Conservation (phyloP, 2,329 filamentous ascomycete species). For the Claviceps sorghi region DNA sequence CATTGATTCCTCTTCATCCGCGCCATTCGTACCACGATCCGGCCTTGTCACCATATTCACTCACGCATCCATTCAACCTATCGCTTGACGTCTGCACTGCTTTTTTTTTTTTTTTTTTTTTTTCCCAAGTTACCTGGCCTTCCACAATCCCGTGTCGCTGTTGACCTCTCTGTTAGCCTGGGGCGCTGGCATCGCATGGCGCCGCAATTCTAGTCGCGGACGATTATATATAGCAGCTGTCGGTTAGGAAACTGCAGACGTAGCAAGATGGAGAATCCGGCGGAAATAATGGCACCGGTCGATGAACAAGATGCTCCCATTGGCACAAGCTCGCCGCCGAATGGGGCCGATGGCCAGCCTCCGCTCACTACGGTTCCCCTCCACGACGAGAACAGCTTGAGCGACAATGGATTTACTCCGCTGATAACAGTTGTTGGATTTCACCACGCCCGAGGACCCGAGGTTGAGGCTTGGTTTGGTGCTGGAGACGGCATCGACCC, state of each 20-base stretch:
- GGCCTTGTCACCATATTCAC: neutral
- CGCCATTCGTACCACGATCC: neutral
- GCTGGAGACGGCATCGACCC: constrained; percentile 61
- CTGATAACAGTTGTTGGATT: constrained; percentile 72
- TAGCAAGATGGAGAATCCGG: neutral
- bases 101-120: neutral
- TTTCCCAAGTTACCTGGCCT: neutral
- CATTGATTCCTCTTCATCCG: neutral
- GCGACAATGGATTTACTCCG: constrained; percentile 38
- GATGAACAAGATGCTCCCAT: neutral
- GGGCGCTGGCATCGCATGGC: neutral
- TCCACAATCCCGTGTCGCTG: neutral
- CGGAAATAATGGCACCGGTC: neutral
- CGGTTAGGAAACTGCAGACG: neutral
- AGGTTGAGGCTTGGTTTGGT: constrained; percentile 88
- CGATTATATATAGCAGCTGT: neutral
- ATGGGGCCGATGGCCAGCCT: constrained; percentile 15
- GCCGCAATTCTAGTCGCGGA: neutral
- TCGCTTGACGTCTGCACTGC: neutral
- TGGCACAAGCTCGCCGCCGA: constrained; percentile 8
- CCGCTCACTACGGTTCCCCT: constrained; percentile 20
- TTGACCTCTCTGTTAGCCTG: neutral
- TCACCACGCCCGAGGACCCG: constrained; percentile 74
- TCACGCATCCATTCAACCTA: neutral
- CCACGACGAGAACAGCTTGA: constrained; percentile 16